These are phyloP conservation scores for Saturnispora halmiae DNA, from an alignment of 805 yeast species.

Conservation along the genomic window DNA sequence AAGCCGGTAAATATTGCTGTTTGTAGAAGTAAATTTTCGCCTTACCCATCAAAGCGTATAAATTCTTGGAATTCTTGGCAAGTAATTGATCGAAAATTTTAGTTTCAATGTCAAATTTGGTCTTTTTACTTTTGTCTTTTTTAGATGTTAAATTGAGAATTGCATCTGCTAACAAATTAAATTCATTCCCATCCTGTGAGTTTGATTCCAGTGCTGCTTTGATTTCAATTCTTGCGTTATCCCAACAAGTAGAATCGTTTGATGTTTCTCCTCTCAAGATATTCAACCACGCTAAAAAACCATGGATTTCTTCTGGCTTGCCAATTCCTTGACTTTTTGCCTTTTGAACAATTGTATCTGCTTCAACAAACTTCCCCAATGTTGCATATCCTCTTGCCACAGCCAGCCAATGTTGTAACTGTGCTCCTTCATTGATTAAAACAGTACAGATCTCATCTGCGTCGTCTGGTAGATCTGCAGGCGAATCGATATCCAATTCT, in stretches of 20 bases:
- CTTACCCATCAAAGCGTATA: conserved; percentile 71
- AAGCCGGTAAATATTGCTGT: conserved; percentile 62
- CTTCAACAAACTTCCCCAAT: conserved; percentile 48
- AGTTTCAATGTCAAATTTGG: conserved; percentile 61
- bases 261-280: conserved; percentile 34
- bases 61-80: conserved; percentile 47
- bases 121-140: conserved; percentile 50
- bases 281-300: conserved; percentile 67
- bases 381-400: conserved; percentile 75
- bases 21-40: conserved; percentile 73
- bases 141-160: conserved; percentile 53
- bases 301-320: conserved; percentile 45
- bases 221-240: conserved; percentile 24
- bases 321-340: conserved; percentile 42
- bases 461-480: conserved; percentile 81
- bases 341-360: conserved; percentile 50
- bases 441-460: conserved; percentile 73
- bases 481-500: conserved; percentile 75
- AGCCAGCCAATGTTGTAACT: conserved; percentile 71
- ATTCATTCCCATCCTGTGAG: conserved; percentile 29
- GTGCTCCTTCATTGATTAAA: conserved; percentile 72
- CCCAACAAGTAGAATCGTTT: conserved; percentile 18
- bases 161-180: conserved; percentile 58
- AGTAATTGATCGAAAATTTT: conserved; percentile 57
- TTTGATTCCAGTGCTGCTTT: conserved; percentile 42